Percentiles rank a stretch among this genome's conserved stretches.
Conservation (phyloP, 2,329 filamentous ascomycete genomes). For the Cadophora gregata region DNA sequence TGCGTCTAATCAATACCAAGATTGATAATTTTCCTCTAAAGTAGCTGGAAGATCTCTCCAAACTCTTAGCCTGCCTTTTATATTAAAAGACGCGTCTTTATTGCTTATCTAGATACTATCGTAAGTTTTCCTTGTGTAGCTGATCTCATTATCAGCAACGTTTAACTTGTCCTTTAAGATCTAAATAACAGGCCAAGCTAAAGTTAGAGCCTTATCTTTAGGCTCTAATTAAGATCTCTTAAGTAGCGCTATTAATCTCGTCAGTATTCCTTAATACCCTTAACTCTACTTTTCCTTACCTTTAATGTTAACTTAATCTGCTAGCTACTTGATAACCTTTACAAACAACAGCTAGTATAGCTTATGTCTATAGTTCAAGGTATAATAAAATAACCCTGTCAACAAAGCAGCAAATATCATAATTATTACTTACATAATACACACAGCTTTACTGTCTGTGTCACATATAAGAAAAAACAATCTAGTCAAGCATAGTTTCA, state of each 20-base stretch:
- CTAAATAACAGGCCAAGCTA: neutral
- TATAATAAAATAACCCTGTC: neutral
- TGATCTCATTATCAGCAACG: constrained; percentile 7
- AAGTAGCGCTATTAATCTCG: neutral
- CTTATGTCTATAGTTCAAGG: constrained; percentile 2
- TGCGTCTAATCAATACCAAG: neutral
- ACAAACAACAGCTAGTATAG: neutral
- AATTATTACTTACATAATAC: constrained; percentile 33
- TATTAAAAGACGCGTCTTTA: neutral
- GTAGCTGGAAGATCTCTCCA: neutral
- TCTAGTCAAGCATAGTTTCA: constrained; percentile 35
- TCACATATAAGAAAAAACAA: constrained; percentile 38
- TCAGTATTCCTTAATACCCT: constrained; percentile 4
- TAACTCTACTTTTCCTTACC: neutral
- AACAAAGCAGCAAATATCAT: constrained; percentile 24
- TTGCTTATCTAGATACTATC: constrained; percentile 3
- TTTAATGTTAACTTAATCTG: neutral
- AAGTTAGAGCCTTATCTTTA: neutral
- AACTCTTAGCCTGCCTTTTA: neutral
- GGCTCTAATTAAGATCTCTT: neutral
- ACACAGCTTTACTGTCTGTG: constrained; percentile 27
- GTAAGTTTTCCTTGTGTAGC: constrained; percentile 5
- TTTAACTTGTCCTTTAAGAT: constrained; percentile 4
- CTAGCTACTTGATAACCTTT: neutral
- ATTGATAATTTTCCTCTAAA: neutral